Conservation (phyloP, 371 early-diverging fungal genomes). For the Mortierella sp. region DNA sequence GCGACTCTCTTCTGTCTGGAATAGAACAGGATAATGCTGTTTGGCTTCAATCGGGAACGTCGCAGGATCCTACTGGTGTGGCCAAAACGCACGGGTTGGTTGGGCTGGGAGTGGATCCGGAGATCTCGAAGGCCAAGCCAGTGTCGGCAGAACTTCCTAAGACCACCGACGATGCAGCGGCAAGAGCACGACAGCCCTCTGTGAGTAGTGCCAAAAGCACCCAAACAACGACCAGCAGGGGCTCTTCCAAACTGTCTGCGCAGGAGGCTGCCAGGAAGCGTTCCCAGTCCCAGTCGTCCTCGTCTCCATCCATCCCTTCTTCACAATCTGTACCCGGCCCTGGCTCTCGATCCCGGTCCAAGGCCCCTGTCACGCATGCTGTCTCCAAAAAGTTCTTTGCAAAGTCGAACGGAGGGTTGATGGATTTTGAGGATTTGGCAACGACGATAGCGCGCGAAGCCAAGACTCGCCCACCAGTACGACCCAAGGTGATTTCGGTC, state of each 20-base stretch:
- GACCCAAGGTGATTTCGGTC: neutral
- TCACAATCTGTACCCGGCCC: constrained; percentile 2
- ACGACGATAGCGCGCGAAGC: constrained; percentile 37
- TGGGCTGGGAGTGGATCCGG: constrained; percentile 31
- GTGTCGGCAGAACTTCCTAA: constrained; percentile 9
- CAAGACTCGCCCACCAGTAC: neutral
- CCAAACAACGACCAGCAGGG: constrained; percentile 10
- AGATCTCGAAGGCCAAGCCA: constrained; percentile 17
- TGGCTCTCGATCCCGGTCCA: neutral
- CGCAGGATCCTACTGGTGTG: neutral
- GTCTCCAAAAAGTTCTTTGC: constrained; percentile 34
- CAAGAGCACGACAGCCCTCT: constrained; percentile 23
- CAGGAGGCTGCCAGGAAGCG: constrained; percentile 14
- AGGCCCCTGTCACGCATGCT: constrained; percentile 28
- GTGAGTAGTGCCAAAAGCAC: constrained; percentile 13
- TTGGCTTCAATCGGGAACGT: constrained; percentile 14
- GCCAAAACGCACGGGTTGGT: constrained; percentile 16
- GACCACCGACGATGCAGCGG: constrained; percentile 10
- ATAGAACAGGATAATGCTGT: constrained; percentile 28
- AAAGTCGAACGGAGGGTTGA: constrained; percentile 37
- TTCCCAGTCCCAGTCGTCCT: constrained; percentile 14
- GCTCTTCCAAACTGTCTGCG: constrained; percentile 18
- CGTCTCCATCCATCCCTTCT: neutral
- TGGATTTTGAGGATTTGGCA: constrained; percentile 44
- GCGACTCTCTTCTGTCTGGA: constrained; percentile 17